These are phyloP conservation scores for Xylaria digitata DNA, from an alignment of 2,329 filamentous ascomycete species.

Conservation along the genomic window DNA sequence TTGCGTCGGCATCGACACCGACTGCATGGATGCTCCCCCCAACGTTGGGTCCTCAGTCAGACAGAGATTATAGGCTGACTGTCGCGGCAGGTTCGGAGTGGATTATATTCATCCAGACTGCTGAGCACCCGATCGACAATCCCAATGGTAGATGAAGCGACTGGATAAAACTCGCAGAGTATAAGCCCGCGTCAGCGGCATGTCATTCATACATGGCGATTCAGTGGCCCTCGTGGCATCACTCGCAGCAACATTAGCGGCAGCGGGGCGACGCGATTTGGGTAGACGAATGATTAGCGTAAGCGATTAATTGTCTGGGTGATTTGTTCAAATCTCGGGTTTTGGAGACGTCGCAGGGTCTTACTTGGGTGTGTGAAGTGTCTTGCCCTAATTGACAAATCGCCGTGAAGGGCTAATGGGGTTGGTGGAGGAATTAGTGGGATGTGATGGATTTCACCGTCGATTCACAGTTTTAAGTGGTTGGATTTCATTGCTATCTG, in stretches of 20 bases:
- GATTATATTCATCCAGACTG: not conserved
- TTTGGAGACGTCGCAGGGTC: constrained; percentile 31
- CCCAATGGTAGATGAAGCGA: constrained; percentile 9
- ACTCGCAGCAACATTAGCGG: constrained; percentile 27
- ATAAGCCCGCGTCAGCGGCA: constrained; percentile 21
- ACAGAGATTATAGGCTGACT: constrained; percentile 7
- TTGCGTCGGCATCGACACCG: constrained; percentile 12
- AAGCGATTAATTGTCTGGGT: constrained; percentile 14
- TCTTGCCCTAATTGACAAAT: constrained; percentile 36
- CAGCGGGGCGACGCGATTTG: constrained; percentile 10
- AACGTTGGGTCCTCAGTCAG: constrained; percentile 1
- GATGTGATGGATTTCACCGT: constrained; percentile 26
- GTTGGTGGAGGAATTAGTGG: constrained; percentile 15
- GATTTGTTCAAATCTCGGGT: constrained; percentile 24
- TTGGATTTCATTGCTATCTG: constrained; percentile 14
- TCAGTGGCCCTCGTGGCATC: constrained; percentile 30
- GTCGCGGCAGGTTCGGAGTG: not conserved
- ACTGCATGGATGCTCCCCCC: not conserved
- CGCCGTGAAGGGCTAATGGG: constrained; percentile 14
- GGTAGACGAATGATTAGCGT: constrained; percentile 15
- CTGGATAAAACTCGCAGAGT: constrained; percentile 1
- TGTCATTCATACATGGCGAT: constrained; percentile 27
- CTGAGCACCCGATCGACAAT: not conserved
- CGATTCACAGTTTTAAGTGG: constrained; percentile 10
- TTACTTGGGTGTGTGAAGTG: not conserved